phyloP scores from a whole-genome alignment of 2,329 filamentous ascomycete species.

The Diaporthe destruens region DNA sequence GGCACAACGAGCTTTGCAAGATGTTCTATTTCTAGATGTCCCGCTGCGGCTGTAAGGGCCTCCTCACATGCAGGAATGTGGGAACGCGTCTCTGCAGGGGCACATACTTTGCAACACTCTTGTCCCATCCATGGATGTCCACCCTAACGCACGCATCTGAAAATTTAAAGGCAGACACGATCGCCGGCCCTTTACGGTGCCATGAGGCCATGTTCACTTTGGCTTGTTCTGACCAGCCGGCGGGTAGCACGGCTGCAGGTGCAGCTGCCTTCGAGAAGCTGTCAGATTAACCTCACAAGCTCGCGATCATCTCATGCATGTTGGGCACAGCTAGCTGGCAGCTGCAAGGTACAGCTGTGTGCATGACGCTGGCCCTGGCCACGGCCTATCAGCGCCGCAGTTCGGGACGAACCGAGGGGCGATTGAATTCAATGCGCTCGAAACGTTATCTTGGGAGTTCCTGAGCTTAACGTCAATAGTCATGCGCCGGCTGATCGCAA shows the following conservation, averaged over 20 bases:
- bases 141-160: too few species aligned
- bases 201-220: background rate
- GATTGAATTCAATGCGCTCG: background rate
- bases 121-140: too few species aligned
- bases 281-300: background rate
- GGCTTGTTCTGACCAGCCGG: background rate
- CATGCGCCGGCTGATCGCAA: background rate
- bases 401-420: constrained; percentile 24
- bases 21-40: background rate
- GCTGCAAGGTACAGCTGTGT: background rate
- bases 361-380: background rate
- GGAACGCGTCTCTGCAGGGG: too few species aligned
- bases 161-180: background rate
- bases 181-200: too few species aligned
- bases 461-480: constrained; percentile 28
- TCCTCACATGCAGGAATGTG: background rate
- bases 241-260: constrained; percentile 7
- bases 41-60: too few species aligned
- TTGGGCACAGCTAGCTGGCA: background rate
- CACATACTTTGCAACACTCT: too few species aligned
- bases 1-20: background rate
- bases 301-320: background rate
- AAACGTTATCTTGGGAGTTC: constrained; percentile 14
- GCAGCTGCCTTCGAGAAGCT: constrained; percentile 1
- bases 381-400: constrained; percentile 1